Evolutionary conservation across 805 yeast species (phyloP).

Genomic region (Komagataella ulmi): DNA sequence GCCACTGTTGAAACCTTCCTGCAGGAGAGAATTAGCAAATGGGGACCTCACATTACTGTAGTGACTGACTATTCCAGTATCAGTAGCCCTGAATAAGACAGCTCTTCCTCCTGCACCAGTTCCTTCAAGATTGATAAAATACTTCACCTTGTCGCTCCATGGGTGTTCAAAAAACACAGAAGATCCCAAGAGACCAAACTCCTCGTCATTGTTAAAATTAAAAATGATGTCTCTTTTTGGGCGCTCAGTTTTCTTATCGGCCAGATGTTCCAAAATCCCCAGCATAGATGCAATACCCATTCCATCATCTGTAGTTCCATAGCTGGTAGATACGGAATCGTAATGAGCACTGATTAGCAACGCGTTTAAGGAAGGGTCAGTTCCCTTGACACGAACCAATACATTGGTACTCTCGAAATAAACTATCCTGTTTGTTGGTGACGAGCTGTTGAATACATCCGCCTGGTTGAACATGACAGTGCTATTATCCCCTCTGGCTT

Average conservation of each 20-base stretch:
- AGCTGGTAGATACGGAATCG: constrained; percentile 80
- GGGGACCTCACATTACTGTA: constrained; percentile 48
- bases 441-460: constrained; percentile 28
- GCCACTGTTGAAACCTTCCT: constrained; percentile 71
- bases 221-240: constrained; percentile 66
- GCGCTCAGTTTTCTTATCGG: constrained; percentile 18
- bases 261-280: constrained; percentile 46
- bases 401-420: constrained; percentile 78
- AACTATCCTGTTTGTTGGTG: constrained; percentile 23
- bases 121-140: constrained; percentile 77
- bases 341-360: constrained; percentile 73
- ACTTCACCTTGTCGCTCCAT: constrained; percentile 49
- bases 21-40: constrained; percentile 69
- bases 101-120: constrained; percentile 89
- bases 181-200: constrained; percentile 79
- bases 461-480: constrained; percentile 34
- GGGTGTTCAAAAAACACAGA: constrained; percentile 57
- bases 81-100: constrained; percentile 72
- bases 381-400: constrained; percentile 63
- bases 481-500: constrained; percentile 25
- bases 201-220: constrained; percentile 85
- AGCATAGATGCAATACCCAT: constrained; percentile 75
- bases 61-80: constrained; percentile 52
- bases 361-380: constrained; percentile 44
- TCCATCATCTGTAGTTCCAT: constrained; percentile 89